Conservation (phyloP, 352 stramenopile species). For the Phytophthora citricola region DNA sequence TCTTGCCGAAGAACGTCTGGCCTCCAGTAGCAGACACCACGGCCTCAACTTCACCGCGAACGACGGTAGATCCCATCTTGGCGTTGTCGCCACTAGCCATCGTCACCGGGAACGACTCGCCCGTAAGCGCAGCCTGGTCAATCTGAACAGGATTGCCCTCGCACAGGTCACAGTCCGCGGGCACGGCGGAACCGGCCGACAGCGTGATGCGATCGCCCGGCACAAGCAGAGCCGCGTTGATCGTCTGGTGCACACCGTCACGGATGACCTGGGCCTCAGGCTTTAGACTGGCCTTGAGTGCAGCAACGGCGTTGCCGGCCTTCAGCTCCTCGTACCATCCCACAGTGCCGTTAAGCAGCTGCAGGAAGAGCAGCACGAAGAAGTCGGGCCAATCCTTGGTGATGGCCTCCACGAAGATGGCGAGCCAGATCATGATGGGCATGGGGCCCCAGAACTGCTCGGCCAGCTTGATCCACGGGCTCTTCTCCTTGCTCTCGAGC, state of each 20-base stretch:
- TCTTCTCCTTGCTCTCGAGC: conserved; percentile 61
- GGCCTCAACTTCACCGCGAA: conserved; percentile 92
- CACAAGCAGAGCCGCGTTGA: conserved; percentile 92
- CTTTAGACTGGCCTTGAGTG: conserved; percentile 89
- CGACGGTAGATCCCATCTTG: conserved; percentile 90
- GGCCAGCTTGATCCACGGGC: conserved; percentile 59
- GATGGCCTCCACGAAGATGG: conserved; percentile 83
- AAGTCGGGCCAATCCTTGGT: conserved; percentile 64
- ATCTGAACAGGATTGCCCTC: conserved; percentile 88
- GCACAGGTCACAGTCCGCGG: conserved; percentile 91
- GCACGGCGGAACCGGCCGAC: conserved; percentile 88
- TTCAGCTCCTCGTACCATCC: conserved; percentile 87
- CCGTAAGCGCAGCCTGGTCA: conserved; percentile 93
- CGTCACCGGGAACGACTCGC: conserved; percentile 95
- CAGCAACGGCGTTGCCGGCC: conserved; percentile 81
- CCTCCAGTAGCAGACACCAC: conserved; percentile 90
- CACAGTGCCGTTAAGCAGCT: conserved; percentile 72
- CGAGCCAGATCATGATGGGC: conserved; percentile 93
- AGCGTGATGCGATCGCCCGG: conserved; percentile 95
- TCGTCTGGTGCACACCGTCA: conserved; percentile 88
- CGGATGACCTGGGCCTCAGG: conserved; percentile 88
- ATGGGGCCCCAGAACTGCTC: conserved; percentile 86
- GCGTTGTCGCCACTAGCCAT: conserved; percentile 79
- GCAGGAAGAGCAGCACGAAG: conserved; percentile 74
- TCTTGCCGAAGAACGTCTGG: conserved; percentile 94